These are phyloP conservation scores for Solanum appendiculatum DNA, from an alignment of 257 asterid genomes.

Conservation along the genomic window DNA sequence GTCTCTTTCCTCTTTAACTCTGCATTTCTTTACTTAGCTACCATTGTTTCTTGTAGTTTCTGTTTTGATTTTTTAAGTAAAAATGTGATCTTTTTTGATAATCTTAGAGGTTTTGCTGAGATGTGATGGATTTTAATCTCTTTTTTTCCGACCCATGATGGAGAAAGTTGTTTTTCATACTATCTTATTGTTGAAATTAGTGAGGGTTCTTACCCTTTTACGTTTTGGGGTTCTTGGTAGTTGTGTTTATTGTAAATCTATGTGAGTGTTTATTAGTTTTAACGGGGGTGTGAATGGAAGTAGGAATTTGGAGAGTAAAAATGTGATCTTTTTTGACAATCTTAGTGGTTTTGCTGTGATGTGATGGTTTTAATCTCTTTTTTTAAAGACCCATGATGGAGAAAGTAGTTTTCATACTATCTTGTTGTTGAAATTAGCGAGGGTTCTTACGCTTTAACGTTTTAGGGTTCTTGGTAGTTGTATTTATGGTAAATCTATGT, in stretches of 20 bases:
- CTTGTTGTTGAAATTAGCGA: neutral
- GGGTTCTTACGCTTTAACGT: neutral
- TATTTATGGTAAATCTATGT: neutral
- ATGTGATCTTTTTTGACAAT: too few relatives aligned
- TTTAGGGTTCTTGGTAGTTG: neutral
- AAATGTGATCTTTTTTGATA: too few relatives aligned
- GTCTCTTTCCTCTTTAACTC: too few relatives aligned
- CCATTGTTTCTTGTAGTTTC: neutral
- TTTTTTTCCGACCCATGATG: neutral
- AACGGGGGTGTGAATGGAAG: neutral
- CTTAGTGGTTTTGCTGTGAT: neutral
- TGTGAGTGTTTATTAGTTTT: neutral
- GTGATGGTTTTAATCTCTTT: neutral
- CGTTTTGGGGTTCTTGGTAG: neutral
- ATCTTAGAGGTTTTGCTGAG: neutral
- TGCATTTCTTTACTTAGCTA: neutral
- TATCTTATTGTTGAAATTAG: neutral
- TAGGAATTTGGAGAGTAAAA: too few relatives aligned
- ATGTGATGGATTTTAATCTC: neutral
- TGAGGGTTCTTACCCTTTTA: neutral
- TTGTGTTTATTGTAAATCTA: neutral
- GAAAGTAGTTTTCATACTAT: neutral
- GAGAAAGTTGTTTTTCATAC: neutral
- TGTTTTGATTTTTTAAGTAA: too few relatives aligned
- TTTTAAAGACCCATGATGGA: neutral